Base-by-base conservation (phyloP, 1,139 yeast genomes). In the Debaryomyces fabryi region DNA sequence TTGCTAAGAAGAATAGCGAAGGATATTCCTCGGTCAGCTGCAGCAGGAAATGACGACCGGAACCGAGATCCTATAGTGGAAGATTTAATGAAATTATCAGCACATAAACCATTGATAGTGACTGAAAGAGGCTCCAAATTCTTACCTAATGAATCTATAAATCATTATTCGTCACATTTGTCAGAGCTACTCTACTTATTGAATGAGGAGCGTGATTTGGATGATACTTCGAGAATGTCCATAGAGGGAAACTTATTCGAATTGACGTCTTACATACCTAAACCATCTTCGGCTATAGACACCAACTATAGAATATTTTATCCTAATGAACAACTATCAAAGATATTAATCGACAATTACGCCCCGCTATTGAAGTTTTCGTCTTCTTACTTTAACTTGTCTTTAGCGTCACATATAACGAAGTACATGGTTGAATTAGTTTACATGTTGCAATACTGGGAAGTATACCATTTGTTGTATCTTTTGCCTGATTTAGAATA, bases 371-470 rank as follows among this genome's bases (percentile, higher is more conserved):
- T 68, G 44, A 56, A 58, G 49, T 66, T 74, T 42, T 60, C 71
- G 6, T 61, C 72, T 3, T 61, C 67, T 42, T 74, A 75, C 53
- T 67, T 67, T 55, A 74, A 74, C 54, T 54, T 75, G 41, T 62
- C 76, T 1, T 57, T 76, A 18, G 60, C 77, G 3, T 64, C 76
- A 6, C 74, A 67, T 36, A 56, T 74, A 16, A 74, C 78, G 12
- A 66, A 67, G 45, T 76, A 62, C 50, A 55, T 71, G 49, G 81
- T 76, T 16, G 72, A 69, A 42, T 52, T 75, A 35, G 60, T 76
- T 8, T 74, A 76, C 53, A 59, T 68, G 7, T 58, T 76, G 18
- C 69, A 74, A 48, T 76, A 74, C 53, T 76, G 80, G 80, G 81
- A 76, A 52, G 65, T 74, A 9, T 74, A 74, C 51, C 81, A 76